Conservation (phyloP, 139 green algal species). For the Microglena sp. region DNA sequence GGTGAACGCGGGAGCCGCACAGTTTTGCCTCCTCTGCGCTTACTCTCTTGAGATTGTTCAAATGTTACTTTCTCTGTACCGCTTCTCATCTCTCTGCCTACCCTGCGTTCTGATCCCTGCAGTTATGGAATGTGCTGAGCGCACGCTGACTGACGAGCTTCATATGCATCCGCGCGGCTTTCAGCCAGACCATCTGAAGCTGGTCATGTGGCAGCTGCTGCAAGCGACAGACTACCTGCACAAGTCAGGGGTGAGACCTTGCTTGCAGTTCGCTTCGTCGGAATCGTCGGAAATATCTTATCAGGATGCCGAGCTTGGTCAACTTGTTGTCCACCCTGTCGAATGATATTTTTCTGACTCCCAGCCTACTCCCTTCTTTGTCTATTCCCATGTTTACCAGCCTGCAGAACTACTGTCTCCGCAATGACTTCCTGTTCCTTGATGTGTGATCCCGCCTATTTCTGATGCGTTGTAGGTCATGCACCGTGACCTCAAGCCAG, state of each 20-base stretch:
- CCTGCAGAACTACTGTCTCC: no score
- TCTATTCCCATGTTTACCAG: no score
- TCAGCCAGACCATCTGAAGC: conserved; percentile 6
- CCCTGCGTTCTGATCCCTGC: no score
- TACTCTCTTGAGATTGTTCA: no score
- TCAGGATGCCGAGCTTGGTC: background rate
- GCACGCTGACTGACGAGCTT: conserved; percentile 18
- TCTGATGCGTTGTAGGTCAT: conserved; percentile 18
- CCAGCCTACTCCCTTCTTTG: background rate
- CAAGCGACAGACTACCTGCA: conserved; percentile 19
- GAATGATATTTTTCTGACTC: background rate
- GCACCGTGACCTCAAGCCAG: conserved; percentile 68
- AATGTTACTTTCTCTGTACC: no score
- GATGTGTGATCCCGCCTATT: no score
- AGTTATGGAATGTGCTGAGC: conserved; percentile 23
- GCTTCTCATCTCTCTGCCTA: no score
- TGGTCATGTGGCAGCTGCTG: conserved; percentile 30
- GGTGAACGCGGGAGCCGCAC: no score
- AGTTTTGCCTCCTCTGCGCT: no score
- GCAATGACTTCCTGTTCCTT: no score
- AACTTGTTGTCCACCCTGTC: background rate
- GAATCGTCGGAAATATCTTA: background rate
- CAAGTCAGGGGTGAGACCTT: conserved; percentile 9
- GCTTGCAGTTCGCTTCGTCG: background rate
- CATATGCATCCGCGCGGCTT: conserved; percentile 8